Evolutionary conservation across 1,139 yeast species (phyloP).

Genomic region (Wickerhamomyces sp.): DNA sequence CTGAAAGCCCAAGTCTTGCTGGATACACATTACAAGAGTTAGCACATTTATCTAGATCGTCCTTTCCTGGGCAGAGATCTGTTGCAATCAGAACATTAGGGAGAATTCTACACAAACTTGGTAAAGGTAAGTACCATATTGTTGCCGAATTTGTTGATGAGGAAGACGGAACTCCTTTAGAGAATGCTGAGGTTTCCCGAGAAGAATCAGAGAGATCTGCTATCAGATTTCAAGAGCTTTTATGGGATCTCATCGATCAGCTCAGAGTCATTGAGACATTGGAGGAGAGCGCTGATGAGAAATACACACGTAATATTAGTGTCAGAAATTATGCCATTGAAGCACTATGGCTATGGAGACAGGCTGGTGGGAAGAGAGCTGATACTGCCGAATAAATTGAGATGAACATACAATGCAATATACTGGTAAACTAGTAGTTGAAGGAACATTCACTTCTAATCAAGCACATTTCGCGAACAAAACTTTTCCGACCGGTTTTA

Average conservation of each 20-base stretch:
- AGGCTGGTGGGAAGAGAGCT: slow-evolving; percentile 65
- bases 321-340: slow-evolving; percentile 85
- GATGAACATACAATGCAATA: too few species aligned
- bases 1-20: slow-evolving; percentile 82
- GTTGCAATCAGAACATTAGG: slow-evolving; percentile 86
- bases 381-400: too few species aligned
- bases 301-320: slow-evolving; percentile 58
- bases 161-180: slow-evolving; percentile 23
- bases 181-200: slow-evolving; percentile 31
- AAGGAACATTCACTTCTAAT: too few species aligned
- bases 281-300: slow-evolving; percentile 70
- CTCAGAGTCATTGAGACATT: slow-evolving; percentile 67
- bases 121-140: slow-evolving; percentile 49
- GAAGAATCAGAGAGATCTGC: slow-evolving; percentile 37
- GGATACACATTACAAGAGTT: slow-evolving; percentile 88
- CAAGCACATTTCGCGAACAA: slow-evolving; percentile 1
- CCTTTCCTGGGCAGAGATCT: slow-evolving; percentile 79
- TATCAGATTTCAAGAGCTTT: slow-evolving; percentile 51
- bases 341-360: slow-evolving; percentile 89
- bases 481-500: too few species aligned
- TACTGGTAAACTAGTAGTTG: too few species aligned
- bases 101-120: slow-evolving; percentile 75
- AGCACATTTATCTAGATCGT: slow-evolving; percentile 73
- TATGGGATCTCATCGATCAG: slow-evolving; percentile 71
- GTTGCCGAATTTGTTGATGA: slow-evolving; percentile 38